phyloP scores from a whole-genome alignment of 768 basidiomycete species.

The Cystofilobasidium bisporidii region DNA sequence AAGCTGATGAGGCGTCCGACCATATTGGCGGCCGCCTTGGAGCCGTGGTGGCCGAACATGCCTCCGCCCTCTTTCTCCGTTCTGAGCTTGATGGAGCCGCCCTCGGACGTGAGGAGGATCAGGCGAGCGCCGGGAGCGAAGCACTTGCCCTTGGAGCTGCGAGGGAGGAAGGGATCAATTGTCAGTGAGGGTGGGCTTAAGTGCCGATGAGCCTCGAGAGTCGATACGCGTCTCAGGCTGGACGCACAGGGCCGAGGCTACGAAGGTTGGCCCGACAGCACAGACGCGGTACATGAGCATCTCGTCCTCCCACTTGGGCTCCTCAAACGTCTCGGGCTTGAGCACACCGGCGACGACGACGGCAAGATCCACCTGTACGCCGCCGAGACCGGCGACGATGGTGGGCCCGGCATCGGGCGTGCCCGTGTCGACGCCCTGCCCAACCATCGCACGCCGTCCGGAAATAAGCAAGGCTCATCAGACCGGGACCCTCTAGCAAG shows the following conservation, averaged over 20 bases:
- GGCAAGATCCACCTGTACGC: constrained; percentile 39
- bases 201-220: no score
- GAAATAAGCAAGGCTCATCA: not conserved
- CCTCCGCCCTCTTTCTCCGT: constrained; percentile 46
- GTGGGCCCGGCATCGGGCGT: constrained; percentile 40
- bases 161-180: not conserved
- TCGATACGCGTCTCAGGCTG: no score
- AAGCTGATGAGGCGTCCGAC: constrained; percentile 44
- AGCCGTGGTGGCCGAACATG: constrained; percentile 48
- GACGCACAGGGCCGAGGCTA: constrained; percentile 37
- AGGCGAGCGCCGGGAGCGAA: constrained; percentile 41
- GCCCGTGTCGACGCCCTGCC: constrained; percentile 39
- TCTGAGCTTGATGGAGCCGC: constrained; percentile 44
- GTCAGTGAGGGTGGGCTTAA: no score
- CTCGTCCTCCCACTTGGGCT: constrained; percentile 42
- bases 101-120: constrained; percentile 46
- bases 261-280: constrained; percentile 29
- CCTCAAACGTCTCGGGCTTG: constrained; percentile 43
- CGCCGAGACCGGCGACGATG: constrained; percentile 41
- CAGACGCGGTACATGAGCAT: constrained; percentile 45
- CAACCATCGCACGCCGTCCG: not conserved
- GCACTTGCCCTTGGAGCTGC: constrained; percentile 30
- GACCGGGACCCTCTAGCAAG: no score
- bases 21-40: constrained; percentile 49
- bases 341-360: constrained; percentile 44